These are phyloP conservation scores for Saccharomyces hybrid DNA, from an alignment of 1,139 yeast species.

Conservation along the genomic window DNA sequence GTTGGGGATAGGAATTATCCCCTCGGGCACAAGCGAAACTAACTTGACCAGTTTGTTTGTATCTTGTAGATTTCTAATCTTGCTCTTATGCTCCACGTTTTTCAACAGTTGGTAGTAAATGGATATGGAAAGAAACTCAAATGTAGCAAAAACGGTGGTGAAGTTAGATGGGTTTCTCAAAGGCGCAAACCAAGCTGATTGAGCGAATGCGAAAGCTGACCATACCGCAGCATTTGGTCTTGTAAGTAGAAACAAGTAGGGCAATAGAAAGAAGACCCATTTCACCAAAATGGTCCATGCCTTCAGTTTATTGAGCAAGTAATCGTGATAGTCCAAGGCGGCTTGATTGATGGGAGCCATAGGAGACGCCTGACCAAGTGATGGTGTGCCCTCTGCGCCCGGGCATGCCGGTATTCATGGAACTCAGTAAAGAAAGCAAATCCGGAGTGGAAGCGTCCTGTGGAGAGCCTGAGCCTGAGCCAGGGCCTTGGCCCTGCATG, in stretches of 20 bases:
- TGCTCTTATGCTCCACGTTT: constrained; percentile 24
- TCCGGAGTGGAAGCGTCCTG: constrained; percentile 22
- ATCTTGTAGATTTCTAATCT: constrained; percentile 23
- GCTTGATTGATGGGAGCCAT: constrained; percentile 22
- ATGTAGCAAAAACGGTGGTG: constrained; percentile 33
- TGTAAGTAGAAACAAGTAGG: constrained; percentile 25
- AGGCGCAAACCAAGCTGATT: constrained; percentile 1
- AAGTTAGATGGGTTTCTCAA: constrained; percentile 28
- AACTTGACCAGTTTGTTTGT: constrained; percentile 27
- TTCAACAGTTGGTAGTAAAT: constrained; percentile 29
- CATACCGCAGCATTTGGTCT: constrained; percentile 10
- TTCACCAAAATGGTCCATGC: constrained; percentile 27
- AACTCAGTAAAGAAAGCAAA: constrained; percentile 24
- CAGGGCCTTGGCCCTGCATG: constrained; percentile 10
- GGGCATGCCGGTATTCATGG: constrained; percentile 13
- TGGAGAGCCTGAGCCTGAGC: neutral
- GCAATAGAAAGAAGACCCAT: constrained; percentile 27
- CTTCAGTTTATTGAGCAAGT: constrained; percentile 25
- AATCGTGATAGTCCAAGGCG: constrained; percentile 24
- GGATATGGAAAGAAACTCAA: constrained; percentile 33
- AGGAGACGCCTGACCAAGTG: constrained; percentile 2
- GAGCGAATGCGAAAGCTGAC: neutral
- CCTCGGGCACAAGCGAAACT: constrained; percentile 30
- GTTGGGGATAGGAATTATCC: constrained; percentile 27
- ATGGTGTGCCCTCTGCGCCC: constrained; percentile 7